A percentile compares a stretch with the other conserved stretches of the same genome.
Conservation (phyloP, 2,329 filamentous ascomycete genomes). For the Lecanosticta acicola region DNA sequence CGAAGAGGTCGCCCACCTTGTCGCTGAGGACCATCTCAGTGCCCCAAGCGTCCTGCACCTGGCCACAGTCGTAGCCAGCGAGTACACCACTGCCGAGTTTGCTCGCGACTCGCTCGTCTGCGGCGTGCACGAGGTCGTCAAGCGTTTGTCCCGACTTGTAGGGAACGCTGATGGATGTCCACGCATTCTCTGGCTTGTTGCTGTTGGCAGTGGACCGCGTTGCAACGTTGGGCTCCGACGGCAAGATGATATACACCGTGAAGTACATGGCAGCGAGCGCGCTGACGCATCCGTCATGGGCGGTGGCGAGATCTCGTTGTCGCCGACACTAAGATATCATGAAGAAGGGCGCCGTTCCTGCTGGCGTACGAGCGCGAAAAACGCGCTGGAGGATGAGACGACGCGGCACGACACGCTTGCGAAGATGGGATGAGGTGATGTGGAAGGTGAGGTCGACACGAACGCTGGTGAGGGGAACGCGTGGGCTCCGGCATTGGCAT, state of each 20-base stretch:
- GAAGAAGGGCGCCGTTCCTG: too few relatives aligned
- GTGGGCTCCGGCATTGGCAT: not conserved
- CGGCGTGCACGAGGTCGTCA: not conserved
- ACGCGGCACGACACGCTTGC: not conserved
- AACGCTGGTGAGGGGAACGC: not conserved
- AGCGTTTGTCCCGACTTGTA: conserved; percentile 1
- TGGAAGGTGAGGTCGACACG: not conserved
- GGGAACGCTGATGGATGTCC: conserved; percentile 1
- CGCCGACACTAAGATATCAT: too few relatives aligned
- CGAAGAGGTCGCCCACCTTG: not conserved
- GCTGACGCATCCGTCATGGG: too few relatives aligned
- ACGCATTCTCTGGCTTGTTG: not conserved
- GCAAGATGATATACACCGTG: conserved; percentile 1
- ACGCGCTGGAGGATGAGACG: too few relatives aligned
- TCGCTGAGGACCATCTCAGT: not conserved
- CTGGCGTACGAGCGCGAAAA: too few relatives aligned
- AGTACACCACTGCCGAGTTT: not conserved
- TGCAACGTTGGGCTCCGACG: not conserved
- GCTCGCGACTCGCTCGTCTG: not conserved
- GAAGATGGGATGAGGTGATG: not conserved
- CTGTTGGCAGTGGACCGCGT: not conserved
- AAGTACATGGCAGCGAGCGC: conserved; percentile 1
- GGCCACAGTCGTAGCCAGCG: not conserved
- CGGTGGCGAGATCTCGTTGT: too few relatives aligned
- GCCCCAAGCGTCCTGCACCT: not conserved